These are phyloP conservation scores for Talaromyces sp. DNA, from an alignment of 2,329 filamentous ascomycete genomes.

Conservation along the genomic window DNA sequence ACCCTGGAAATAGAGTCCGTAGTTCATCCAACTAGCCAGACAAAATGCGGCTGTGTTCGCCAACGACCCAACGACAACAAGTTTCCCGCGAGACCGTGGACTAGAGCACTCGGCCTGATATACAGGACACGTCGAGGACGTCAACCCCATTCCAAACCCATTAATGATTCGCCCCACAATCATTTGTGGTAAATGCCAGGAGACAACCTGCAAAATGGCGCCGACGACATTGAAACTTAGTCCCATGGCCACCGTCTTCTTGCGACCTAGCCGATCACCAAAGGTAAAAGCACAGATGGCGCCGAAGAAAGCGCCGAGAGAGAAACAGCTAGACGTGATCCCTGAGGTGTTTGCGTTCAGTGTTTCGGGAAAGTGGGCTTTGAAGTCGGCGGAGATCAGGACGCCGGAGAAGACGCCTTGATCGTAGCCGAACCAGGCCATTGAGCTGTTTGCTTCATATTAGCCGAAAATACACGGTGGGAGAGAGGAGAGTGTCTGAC, in stretches of 20 bases:
- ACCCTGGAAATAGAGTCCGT: background rate
- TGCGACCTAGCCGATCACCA: conserved; percentile 46
- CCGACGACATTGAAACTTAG: conserved; percentile 42
- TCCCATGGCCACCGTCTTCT: conserved; percentile 40
- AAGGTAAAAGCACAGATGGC: conserved; percentile 40
- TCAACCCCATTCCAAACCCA: conserved; percentile 7
- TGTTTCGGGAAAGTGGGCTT: conserved; percentile 22
- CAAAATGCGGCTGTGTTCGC: background rate
- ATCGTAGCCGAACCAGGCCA: conserved; percentile 22
- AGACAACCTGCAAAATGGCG: conserved; percentile 41
- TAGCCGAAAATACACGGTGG: background rate
- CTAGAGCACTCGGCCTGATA: background rate
- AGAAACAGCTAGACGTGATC: conserved; percentile 7
- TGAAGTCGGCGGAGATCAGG: conserved; percentile 63
- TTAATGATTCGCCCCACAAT: conserved; percentile 3
- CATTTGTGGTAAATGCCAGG: conserved; percentile 37
- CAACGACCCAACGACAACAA: background rate
- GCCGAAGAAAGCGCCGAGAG: conserved; percentile 37
- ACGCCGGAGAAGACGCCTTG: conserved; percentile 48
- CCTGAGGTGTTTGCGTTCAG: background rate
- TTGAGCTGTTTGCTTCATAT: background rate
- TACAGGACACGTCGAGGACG: conserved; percentile 16
- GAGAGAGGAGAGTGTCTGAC: background rate
- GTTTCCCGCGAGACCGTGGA: background rate
- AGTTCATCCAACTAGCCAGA: background rate